phyloP scores from a whole-genome alignment of 2,329 filamentous ascomycete species.

The Botryotinia convoluta region DNA sequence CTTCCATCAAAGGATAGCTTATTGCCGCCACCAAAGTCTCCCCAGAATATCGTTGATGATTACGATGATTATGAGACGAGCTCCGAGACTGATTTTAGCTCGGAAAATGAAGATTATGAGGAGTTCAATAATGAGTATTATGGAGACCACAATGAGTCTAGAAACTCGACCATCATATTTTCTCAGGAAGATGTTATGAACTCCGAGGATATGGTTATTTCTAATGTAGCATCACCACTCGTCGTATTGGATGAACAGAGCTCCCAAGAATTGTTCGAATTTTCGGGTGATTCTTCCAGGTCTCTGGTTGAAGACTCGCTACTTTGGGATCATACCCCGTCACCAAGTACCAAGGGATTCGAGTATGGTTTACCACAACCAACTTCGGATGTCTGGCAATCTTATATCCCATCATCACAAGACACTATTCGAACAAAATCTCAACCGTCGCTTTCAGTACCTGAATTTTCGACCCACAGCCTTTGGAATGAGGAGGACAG shows the following conservation, averaged over 20 bases:
- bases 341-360: background rate
- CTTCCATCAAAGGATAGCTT: slow-evolving; percentile 53
- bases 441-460: slow-evolving; percentile 20
- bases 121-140: background rate
- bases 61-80: slow-evolving; percentile 23
- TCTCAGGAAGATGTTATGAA: background rate
- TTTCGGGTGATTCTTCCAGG: background rate
- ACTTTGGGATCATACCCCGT: slow-evolving; percentile 24
- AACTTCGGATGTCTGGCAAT: slow-evolving; percentile 26
- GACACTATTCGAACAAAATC: slow-evolving; percentile 25
- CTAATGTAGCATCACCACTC: background rate
- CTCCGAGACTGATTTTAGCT: slow-evolving; percentile 25
- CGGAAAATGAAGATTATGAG: slow-evolving; percentile 20
- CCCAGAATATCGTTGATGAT: slow-evolving; percentile 26
- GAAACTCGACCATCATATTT: slow-evolving; percentile 11
- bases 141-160: background rate
- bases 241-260: background rate
- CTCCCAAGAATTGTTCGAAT: background rate
- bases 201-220: slow-evolving; percentile 7
- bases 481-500: slow-evolving; percentile 25
- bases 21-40: slow-evolving; percentile 37
- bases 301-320: slow-evolving; percentile 17
- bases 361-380: slow-evolving; percentile 30
- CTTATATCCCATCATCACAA: slow-evolving; percentile 25
- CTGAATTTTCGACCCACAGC: slow-evolving; percentile 22